Percentiles rank a stretch among this genome's conserved stretches.
Evolutionary conservation across 2,329 filamentous ascomycete species (phyloP).

Genomic region (Paracoccidioides lutzii): DNA sequence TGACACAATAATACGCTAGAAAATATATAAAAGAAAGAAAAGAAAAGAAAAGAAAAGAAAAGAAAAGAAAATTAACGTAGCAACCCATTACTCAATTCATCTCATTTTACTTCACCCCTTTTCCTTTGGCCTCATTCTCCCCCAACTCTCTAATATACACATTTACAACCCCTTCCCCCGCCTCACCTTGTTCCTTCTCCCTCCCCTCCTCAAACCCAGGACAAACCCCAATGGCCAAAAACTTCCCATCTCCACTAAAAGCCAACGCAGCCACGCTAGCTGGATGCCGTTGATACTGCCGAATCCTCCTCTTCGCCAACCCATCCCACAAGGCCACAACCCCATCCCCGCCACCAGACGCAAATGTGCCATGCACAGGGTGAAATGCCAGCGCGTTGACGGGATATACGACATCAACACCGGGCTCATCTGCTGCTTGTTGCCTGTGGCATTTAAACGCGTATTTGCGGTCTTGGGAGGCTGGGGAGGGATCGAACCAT

Average conservation of each 20-base stretch:
- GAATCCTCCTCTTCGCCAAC: constrained; percentile 74
- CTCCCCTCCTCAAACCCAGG: constrained; percentile 81
- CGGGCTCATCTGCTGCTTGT: constrained; percentile 28
- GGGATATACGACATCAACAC: constrained; percentile 73
- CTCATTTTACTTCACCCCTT: constrained; percentile 46
- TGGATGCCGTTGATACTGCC: constrained; percentile 75
- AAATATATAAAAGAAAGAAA: background rate
- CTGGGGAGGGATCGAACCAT: constrained; percentile 84
- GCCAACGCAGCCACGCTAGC: constrained; percentile 64
- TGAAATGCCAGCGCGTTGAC: constrained; percentile 87
- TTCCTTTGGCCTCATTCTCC: constrained; percentile 79
- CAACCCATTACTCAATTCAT: background rate
- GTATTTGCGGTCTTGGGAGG: constrained; percentile 86
- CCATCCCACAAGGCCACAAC: constrained; percentile 91
- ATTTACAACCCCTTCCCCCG: constrained; percentile 56
- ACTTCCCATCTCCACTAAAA: constrained; percentile 66
- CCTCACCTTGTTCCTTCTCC: constrained; percentile 61
- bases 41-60: background rate
- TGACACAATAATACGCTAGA: background rate
- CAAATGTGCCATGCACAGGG: constrained; percentile 69
- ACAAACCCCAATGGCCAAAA: constrained; percentile 66
- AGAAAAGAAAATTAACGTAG: constrained; percentile 2
- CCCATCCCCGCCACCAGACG: constrained; percentile 77
- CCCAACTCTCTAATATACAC: constrained; percentile 72
- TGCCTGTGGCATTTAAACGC: constrained; percentile 98